These are phyloP conservation scores for Cytospora chrysosperma DNA, from an alignment of 2,329 filamentous ascomycete species.

Conservation along the genomic window DNA sequence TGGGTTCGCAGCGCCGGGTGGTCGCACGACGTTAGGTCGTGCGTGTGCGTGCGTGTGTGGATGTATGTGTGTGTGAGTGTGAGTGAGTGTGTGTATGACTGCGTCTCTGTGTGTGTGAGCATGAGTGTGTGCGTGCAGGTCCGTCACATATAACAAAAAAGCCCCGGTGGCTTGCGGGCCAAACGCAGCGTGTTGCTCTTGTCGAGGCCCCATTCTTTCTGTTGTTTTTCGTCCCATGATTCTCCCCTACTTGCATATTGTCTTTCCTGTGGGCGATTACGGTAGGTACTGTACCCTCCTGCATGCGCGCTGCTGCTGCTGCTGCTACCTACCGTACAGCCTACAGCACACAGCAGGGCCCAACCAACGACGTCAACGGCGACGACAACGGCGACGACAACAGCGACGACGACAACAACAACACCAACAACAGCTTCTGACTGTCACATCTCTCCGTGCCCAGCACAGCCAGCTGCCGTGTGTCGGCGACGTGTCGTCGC, in stretches of 20 bases:
- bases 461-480: constrained; percentile 2
- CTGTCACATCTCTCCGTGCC: neutral
- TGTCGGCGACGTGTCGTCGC: constrained; percentile 8
- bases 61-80: too few species aligned
- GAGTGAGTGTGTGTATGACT: too few species aligned
- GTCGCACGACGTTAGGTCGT: constrained; percentile 13
- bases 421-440: neutral
- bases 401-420: too few species aligned
- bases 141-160: neutral
- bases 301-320: neutral
- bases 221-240: constrained; percentile 10
- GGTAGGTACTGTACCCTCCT: neutral
- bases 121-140: constrained; percentile 3
- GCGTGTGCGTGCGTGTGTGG: constrained; percentile 2
- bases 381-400: too few species aligned
- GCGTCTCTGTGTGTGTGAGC: constrained; percentile 2
- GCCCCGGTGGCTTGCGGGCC: too few species aligned
- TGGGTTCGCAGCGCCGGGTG: constrained; percentile 12
- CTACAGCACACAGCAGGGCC: neutral
- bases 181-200: neutral
- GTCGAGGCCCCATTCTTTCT: neutral
- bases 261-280: neutral
- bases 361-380: too few species aligned
- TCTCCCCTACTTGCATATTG: constrained; percentile 4
- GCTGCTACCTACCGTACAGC: too few species aligned